phyloP scores from a whole-genome alignment of 129 eudicot genomes.

The Artemisia tridentata region DNA sequence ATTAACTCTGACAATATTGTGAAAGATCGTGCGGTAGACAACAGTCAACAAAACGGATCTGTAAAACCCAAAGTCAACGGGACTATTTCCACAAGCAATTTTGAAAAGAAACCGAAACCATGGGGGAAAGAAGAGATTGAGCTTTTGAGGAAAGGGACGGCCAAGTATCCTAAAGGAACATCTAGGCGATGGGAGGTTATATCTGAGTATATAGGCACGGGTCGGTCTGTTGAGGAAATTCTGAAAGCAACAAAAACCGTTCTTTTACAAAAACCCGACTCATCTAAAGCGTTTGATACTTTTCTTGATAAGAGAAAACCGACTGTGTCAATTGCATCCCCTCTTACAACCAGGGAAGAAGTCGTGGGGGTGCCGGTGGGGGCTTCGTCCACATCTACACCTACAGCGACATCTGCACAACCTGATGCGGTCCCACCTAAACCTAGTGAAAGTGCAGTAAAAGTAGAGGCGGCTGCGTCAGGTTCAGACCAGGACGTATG shows the following conservation, averaged over 20 bases:
- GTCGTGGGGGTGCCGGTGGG: slow-evolving; percentile 48
- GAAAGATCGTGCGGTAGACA: slow-evolving; percentile 33
- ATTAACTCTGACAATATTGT: slow-evolving; percentile 37
- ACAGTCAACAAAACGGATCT: slow-evolving; percentile 49
- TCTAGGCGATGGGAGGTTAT: slow-evolving; percentile 97
- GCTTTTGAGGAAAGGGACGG: slow-evolving; percentile 70
- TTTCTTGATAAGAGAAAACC: slow-evolving; percentile 97
- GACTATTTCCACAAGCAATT: slow-evolving; percentile 21
- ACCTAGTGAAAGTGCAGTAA: slow-evolving; percentile 23
- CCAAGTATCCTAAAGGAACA: slow-evolving; percentile 90
- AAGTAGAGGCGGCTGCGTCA: slow-evolving; percentile 32
- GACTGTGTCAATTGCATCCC: slow-evolving; percentile 66
- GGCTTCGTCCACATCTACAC: slow-evolving; percentile 16
- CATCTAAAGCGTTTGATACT: slow-evolving; percentile 92
- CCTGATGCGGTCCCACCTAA: slow-evolving; percentile 19
- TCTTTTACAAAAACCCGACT: slow-evolving; percentile 90
- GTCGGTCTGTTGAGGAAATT: slow-evolving; percentile 88
- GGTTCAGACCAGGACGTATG: slow-evolving; percentile 68
- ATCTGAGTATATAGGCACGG: slow-evolving; percentile 86
- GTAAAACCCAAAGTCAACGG: slow-evolving; percentile 38
- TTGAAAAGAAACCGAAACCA: slow-evolving; percentile 69
- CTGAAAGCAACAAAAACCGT: slow-evolving; percentile 92
- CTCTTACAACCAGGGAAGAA: slow-evolving; percentile 83
- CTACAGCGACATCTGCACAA: slow-evolving; percentile 12
- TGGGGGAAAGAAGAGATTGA: slow-evolving; percentile 97